These are phyloP conservation scores for Ceratocystis destructans DNA, from an alignment of 2,329 filamentous ascomycete genomes.

Conservation along the genomic window DNA sequence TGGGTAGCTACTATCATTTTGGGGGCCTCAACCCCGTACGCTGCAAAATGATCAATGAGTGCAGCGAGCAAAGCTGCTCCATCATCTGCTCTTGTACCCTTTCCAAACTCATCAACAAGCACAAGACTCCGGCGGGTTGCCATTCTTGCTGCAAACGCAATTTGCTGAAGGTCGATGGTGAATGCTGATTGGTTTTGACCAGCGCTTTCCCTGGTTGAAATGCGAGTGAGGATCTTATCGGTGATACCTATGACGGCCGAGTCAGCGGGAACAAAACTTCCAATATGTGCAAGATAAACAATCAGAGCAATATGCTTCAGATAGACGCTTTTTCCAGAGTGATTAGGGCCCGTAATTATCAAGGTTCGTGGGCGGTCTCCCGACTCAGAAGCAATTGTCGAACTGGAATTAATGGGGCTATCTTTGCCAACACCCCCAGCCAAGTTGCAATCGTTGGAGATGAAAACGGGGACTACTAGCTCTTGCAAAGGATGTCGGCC, in stretches of 20 bases:
- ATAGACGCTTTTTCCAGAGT: constrained; percentile 92
- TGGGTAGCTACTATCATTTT: constrained; percentile 50
- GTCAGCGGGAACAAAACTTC: constrained; percentile 78
- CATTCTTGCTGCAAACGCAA: constrained; percentile 60
- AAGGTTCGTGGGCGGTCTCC: constrained; percentile 38
- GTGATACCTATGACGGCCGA: constrained; percentile 69
- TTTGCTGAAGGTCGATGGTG: constrained; percentile 72
- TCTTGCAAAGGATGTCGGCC: constrained; percentile 84
- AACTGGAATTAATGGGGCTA: neutral
- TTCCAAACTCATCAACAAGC: constrained; percentile 84
- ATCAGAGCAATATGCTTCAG: constrained; percentile 86
- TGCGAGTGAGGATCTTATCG: constrained; percentile 80
- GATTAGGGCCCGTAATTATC: constrained; percentile 83
- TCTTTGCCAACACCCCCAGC: constrained; percentile 40
- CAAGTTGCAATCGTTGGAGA: constrained; percentile 68
- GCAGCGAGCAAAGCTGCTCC: constrained; percentile 46
- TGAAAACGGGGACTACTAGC: constrained; percentile 62
- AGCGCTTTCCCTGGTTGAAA: constrained; percentile 57
- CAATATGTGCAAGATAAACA: constrained; percentile 82
- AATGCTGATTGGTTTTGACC: constrained; percentile 48
- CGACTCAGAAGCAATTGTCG: neutral
- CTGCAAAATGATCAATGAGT: constrained; percentile 42
- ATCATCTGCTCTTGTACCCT: constrained; percentile 45
- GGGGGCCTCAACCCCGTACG: constrained; percentile 34
- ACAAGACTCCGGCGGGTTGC: constrained; percentile 66